Conservation (phyloP, 108 stramenopile species). For the Nannochloropsis oceanica region DNA sequence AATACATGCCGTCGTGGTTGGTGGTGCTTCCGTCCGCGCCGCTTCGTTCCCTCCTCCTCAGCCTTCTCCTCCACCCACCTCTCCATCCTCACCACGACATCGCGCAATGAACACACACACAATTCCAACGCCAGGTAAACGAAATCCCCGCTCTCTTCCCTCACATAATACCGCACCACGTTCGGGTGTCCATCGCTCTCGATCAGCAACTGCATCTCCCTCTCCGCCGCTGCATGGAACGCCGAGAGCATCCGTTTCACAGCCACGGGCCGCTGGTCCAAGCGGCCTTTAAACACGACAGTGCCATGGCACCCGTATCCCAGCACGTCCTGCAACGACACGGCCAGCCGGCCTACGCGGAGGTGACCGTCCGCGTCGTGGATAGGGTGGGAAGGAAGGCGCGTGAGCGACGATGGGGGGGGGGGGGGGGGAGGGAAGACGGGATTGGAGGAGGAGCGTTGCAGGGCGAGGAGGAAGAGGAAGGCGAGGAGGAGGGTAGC, state of each 20-base stretch:
- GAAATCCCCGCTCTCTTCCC: constrained; percentile 65
- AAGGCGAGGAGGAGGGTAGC: background rate
- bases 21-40: background rate
- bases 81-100: constrained; percentile 35
- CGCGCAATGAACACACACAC: constrained; percentile 71
- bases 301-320: constrained; percentile 92
- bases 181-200: constrained; percentile 73
- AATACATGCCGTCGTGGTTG: background rate
- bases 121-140: constrained; percentile 83
- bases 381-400: background rate
- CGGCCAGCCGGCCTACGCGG: constrained; percentile 27
- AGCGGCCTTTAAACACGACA: constrained; percentile 70
- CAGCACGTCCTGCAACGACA: constrained; percentile 56
- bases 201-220: constrained; percentile 77
- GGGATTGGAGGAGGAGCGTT: background rate
- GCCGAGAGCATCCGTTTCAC: constrained; percentile 85
- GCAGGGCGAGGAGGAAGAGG: background rate
- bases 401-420: background rate
- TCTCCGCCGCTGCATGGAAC: constrained; percentile 74
- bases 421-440: background rate
- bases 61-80: background rate
- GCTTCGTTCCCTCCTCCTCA: background rate
- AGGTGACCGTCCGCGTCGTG: background rate
- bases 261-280: constrained; percentile 75
- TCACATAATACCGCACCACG: constrained; percentile 41